These are phyloP conservation scores for Neurospora sp. DNA, from an alignment of 495 filamentous ascomycete genomes.

Conservation along the genomic window DNA sequence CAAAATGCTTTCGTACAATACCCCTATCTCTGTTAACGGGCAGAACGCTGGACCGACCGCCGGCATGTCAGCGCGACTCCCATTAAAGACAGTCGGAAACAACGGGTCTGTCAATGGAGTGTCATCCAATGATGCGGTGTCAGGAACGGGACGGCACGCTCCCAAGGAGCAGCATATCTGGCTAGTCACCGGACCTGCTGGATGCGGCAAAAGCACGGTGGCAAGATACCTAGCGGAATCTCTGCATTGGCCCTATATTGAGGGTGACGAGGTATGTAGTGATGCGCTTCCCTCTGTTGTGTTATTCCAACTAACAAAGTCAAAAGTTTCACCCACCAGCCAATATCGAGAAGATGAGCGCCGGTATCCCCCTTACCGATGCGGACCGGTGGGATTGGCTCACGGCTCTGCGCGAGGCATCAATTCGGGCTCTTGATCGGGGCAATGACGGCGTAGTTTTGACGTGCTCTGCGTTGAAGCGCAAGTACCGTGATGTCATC, in stretches of 20 bases:
- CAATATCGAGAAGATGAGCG: conserved; percentile 91
- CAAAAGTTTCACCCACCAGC: conserved; percentile 69
- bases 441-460: conserved; percentile 73
- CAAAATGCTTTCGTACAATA: conserved; percentile 36
- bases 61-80: conserved; percentile 23
- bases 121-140: conserved; percentile 18
- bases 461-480: conserved; percentile 92
- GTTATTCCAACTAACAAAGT: conserved; percentile 3
- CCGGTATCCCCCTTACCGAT: conserved; percentile 81
- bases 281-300: conserved; percentile 3
- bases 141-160: conserved; percentile 11
- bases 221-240: conserved; percentile 64
- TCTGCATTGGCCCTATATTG: conserved; percentile 72
- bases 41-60: conserved; percentile 20
- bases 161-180: conserved; percentile 70
- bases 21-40: conserved; percentile 27
- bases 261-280: conserved; percentile 84
- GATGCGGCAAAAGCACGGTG: conserved; percentile 92
- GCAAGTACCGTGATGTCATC: conserved; percentile 96
- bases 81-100: conserved; percentile 18
- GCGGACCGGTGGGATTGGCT: conserved; percentile 99
- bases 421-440: conserved; percentile 50
- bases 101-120: conserved; percentile 13
- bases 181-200: conserved; percentile 95
- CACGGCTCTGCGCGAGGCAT: conserved; percentile 73